phyloP scores from a whole-genome alignment of 768 basidiomycete species.

The Leccinum imitatum region DNA sequence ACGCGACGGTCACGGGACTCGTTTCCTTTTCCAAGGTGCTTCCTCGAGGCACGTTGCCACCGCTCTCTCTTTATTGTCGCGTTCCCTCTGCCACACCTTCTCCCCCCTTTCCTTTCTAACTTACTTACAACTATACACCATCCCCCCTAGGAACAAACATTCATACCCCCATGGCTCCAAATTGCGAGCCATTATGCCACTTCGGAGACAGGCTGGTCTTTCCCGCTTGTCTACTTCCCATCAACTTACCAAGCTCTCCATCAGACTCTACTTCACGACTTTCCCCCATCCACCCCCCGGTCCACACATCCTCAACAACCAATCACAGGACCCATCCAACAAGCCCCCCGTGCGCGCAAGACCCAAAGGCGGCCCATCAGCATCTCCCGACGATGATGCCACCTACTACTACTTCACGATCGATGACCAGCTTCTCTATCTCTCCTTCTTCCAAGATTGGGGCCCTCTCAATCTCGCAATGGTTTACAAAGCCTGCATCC shows the following conservation, averaged over 20 bases:
- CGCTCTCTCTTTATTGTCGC: constrained; percentile 19
- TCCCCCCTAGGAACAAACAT: constrained; percentile 2
- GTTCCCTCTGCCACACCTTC: constrained; percentile 13
- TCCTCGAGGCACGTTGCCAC: constrained; percentile 32
- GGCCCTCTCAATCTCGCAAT: constrained; percentile 90
- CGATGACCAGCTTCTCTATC: constrained; percentile 89
- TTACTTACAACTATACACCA: constrained; percentile 6
- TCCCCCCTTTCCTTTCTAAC: constrained; percentile 5
- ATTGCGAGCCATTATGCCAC: constrained; percentile 76
- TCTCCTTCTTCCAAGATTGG: constrained; percentile 95
- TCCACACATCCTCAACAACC: constrained; percentile 62
- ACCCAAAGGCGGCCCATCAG: constrained; percentile 56
- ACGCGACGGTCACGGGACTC: constrained; percentile 38
- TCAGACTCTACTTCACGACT: constrained; percentile 86
- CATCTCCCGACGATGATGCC: constrained; percentile 71
- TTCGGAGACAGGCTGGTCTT: constrained; percentile 70
- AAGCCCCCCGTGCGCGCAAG: constrained; percentile 63
- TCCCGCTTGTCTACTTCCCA: constrained; percentile 8
- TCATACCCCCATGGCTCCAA: constrained; percentile 34
- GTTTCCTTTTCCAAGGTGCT: constrained; percentile 33
- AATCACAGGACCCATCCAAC: constrained; percentile 49
- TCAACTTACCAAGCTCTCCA: constrained; percentile 3
- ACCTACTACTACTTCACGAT: constrained; percentile 90
- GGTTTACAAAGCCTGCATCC: constrained; percentile 91
- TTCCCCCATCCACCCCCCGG: constrained; percentile 75